These are phyloP conservation scores for Thuidium tamariscinum DNA, from an alignment of 225 moss, liverwort and hornwort genomes.

Conservation along the genomic window DNA sequence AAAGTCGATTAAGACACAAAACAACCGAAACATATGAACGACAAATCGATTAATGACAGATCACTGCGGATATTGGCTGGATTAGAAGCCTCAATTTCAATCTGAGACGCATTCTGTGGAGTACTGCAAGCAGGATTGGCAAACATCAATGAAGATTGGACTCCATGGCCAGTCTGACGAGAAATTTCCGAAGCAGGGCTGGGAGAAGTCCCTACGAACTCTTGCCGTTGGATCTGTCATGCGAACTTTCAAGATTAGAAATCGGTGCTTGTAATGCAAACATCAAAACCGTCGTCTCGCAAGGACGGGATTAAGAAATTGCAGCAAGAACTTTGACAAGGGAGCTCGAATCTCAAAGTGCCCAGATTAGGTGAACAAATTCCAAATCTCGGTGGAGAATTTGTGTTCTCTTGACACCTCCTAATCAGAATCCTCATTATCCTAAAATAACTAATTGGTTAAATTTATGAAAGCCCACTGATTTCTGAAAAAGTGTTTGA, in stretches of 20 bases:
- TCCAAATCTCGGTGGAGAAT: not conserved
- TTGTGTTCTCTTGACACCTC: not conserved
- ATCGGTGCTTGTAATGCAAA: not conserved
- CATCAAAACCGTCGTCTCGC: not conserved
- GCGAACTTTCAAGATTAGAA: not conserved
- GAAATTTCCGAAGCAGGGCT: not conserved
- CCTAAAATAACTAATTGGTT: too few relatives aligned
- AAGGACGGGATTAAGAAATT: not conserved
- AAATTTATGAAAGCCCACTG: too few relatives aligned
- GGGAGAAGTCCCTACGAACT: not conserved
- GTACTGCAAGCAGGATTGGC: not conserved
- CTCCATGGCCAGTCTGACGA: not conserved
- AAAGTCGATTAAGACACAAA: not conserved
- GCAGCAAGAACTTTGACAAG: not conserved
- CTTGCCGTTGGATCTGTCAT: not conserved
- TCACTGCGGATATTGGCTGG: not conserved
- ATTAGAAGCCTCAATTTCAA: not conserved
- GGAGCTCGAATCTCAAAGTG: not conserved
- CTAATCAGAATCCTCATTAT: not conserved
- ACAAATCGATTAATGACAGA: too few relatives aligned
- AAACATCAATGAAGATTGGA: not conserved
- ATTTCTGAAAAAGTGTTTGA: too few relatives aligned
- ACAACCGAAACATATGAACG: not conserved
- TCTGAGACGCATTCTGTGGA: not conserved
- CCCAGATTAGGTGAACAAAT: not conserved